Evolutionary conservation across 2,329 filamentous ascomycete genomes (phyloP).

Genomic region (Fusarium oxysporum): DNA sequence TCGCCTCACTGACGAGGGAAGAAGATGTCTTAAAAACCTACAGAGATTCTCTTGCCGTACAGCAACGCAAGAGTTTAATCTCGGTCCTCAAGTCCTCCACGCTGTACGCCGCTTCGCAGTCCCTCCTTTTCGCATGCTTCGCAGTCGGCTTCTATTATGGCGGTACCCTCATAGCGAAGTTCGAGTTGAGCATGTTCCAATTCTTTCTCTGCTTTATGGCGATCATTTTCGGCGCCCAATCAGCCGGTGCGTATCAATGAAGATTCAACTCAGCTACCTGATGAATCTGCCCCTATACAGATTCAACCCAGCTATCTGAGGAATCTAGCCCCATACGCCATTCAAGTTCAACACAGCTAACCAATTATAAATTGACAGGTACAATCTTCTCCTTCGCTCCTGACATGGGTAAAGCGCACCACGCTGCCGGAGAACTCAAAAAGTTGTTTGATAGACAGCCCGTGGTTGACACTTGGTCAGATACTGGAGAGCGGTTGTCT

Average conservation of each 20-base stretch:
- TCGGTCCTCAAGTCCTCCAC: slow-evolving; percentile 81
- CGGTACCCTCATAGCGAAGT: slow-evolving; percentile 76
- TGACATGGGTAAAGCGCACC: slow-evolving; percentile 92
- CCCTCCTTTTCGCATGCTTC: slow-evolving; percentile 83
- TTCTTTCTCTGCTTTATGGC: slow-evolving; percentile 94
- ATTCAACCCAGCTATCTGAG: too few species aligned
- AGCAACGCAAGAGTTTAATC: slow-evolving; percentile 74
- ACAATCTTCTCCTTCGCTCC: slow-evolving; percentile 90
- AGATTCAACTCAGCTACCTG: too few species aligned
- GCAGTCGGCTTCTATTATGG: slow-evolving; percentile 96
- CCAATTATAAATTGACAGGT: slow-evolving; percentile 72
- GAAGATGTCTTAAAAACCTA: slow-evolving; percentile 81
- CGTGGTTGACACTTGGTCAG: slow-evolving; percentile 83
- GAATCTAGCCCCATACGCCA: too few species aligned
- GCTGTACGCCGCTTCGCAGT: slow-evolving; percentile 88
- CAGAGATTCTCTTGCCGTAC: slow-evolving; percentile 71
- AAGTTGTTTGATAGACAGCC: slow-evolving; percentile 86
- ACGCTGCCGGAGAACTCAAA: slow-evolving; percentile 84
- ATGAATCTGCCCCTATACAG: too few species aligned
- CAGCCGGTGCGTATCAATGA: too few species aligned
- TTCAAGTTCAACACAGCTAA: neutral
- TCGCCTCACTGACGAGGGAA: slow-evolving; percentile 57
- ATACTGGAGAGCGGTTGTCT: slow-evolving; percentile 72
- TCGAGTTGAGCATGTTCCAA: slow-evolving; percentile 81
- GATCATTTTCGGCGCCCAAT: slow-evolving; percentile 73